Evolutionary conservation across 805 yeast genomes (phyloP), one percentile per base, ranked within the genome.

Genomic region (Zygoascus biomembranicola): DNA sequence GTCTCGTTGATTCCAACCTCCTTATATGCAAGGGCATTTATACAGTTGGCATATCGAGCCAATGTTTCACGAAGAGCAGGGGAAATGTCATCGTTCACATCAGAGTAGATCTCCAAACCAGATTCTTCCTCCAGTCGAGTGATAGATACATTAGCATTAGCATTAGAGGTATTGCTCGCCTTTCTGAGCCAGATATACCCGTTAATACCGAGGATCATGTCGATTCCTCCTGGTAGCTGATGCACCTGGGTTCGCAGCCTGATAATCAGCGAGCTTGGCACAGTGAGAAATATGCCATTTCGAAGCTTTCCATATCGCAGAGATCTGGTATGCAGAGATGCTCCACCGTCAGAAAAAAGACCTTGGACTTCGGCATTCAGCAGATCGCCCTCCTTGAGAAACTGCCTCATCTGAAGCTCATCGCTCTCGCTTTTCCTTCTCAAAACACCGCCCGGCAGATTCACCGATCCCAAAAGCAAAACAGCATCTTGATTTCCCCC

Each of bases 291-390:
- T 32, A 83, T 76, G 42, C 99, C 99, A 66, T 94, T 90, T 68
- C 97, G 81, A 57, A 94, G 75, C 68, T 94, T 94, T 14, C 99
- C 99, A 66, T 94, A 94, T 66, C 90, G 88, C 58, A 95, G 74
- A 0, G 98, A 92, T 68, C 99, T 81, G 1, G 99, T 94, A 68
- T 94, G 99, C 56, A 94, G 72, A 0, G 96, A 84, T 0, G 97
- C 97, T 58, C 89, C 80, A 19, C 99, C 99, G 67, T 90, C 96
- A 59, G 80, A 82, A 68, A 80, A 92, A 43, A 90, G 74, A 14
- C 87, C 82, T 71, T 95, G 99, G 16, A 94, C 96, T 69, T 94
- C 99, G 44, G 97, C 96, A 66, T 94, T 94, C 55, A 94, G 74
- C 57, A 95, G 74, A 68, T 94, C 99, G 14, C 99, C 99, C 65